Base-by-base conservation (phyloP, 2,329 filamentous ascomycete genomes). In the Arthrinium phaeospermum region DNA sequence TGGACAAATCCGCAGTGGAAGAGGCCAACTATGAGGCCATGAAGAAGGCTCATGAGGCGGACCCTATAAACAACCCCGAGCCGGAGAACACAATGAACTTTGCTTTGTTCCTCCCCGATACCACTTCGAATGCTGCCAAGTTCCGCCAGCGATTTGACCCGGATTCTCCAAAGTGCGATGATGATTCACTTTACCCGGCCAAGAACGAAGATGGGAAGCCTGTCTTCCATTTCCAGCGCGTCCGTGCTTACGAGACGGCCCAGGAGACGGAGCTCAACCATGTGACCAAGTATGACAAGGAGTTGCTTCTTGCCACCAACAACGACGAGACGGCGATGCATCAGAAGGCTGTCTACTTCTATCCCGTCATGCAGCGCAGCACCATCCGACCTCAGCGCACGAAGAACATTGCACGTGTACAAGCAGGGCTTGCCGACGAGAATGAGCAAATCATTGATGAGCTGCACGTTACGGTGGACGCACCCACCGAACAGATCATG, bases 281-380 rank as follows among this genome's bases (percentile, higher is more conserved):
- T 77, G 79, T 85, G 51, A 88, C 86, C 71, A 92, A 92, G 81
- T 92, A 91, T 79, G 85, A 88, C 74, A 87, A 92, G 74, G 90
- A 93, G 80, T 83, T 92, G 46, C 85, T 91, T 72, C 81, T 93
- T 41, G 86, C 89, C 3, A 87, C 88, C 77, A 86, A 89, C 76
- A 86, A 90, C 74, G 87, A 88, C 74, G 86, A 78, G 27, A 78
- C 76, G 67, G 73, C 81, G 34, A 77, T 82, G 68, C 79, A 82
- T 69, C 86, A 89, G 75, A 89, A 89, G 79, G 91, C 86, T 8
- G 89, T 87, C 16, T 92, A 91, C 80, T 93, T 92, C 81, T 93
- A 92, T 76, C 91, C 91, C 4, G 86, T 93, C 74, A 88, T 92
- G 82, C 90, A 92, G 80, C 88, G 89, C 71, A 89, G 86, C 67